Evolutionary conservation across 306 rosid genomes (phyloP), one percentile per base, ranked within the genome.

Genomic region (Cicer pinnatifidum): DNA sequence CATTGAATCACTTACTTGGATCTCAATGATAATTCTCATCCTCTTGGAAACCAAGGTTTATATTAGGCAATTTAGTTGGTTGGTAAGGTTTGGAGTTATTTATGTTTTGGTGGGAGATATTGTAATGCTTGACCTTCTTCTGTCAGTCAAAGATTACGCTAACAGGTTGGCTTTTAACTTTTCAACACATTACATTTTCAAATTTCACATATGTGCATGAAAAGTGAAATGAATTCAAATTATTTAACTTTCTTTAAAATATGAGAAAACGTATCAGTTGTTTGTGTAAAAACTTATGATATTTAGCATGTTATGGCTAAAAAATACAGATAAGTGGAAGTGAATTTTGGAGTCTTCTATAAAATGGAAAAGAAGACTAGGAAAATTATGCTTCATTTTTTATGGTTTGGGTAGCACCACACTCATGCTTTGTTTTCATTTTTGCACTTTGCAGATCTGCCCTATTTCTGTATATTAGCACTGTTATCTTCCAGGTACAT

Each of bases 91-190:
- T 62, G 98, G 96, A 81, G 88, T 90, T 78, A 72, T 89, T 53
- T 90, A 93, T 85, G 88, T 89, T 63, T 75, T 89, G 84, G 90
- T 89, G 68, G 97, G 85, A 56, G 88, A 90, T 84, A 85, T 81
- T 54, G 96, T 93, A 75, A 74, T 86, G 84, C 84, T 90, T 72
- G 85, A 82, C 73, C 90, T 90, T 69, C 75, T 89, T 71, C 76
- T 89, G 58, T 87, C 91, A 44, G 84, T 83, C 62, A 75, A 79
- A 75, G 87, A 86, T 72, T 82, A 75, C 88, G 75, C 69, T 69
- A 85, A 50, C 74, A 79, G 97, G 98, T 90, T 82, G 65, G 79
- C 61, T 77, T 82, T 69, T 28, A 28, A 50, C 33, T 76, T 76
- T 80, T 15, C 7, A 5, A 35, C 43, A 43, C 73, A 37, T 19